These are phyloP conservation scores for bread wheat (Triticum aestivum) DNA, from an alignment of 176 grass and related monocot genomes.

Conservation along the genomic window IWGSC_CS_RefSeq_v2.1 NC_057807.1:59963052-59963551, in stretches of 20 bases:
- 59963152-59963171: slow-evolving; percentile 56
- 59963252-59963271: slow-evolving; percentile 51
- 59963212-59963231: slow-evolving; percentile 55
- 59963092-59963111: slow-evolving; percentile 67
- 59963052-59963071: slow-evolving; percentile 78
- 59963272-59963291: slow-evolving; percentile 64
- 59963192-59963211: slow-evolving; percentile 48
- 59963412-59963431: slow-evolving; percentile 65
- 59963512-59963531: slow-evolving; percentile 49
- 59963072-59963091: slow-evolving; percentile 64
- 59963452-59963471: slow-evolving; percentile 62
- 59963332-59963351: slow-evolving; percentile 52
- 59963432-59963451: slow-evolving; percentile 65
- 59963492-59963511: slow-evolving; percentile 78
- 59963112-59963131: slow-evolving; percentile 77
- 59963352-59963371: slow-evolving; percentile 65
- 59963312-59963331: slow-evolving; percentile 64
- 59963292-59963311: slow-evolving; percentile 64
- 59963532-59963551: slow-evolving; percentile 47
- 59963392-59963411: slow-evolving; percentile 83
- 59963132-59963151: slow-evolving; percentile 54
- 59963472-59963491: slow-evolving; percentile 67
- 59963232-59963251: slow-evolving; percentile 67
- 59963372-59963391: slow-evolving; percentile 69
- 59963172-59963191: slow-evolving; percentile 51